Base-by-base conservation (phyloP, 2,329 filamentous ascomycete genomes). In the Colletotrichum magnum region DNA sequence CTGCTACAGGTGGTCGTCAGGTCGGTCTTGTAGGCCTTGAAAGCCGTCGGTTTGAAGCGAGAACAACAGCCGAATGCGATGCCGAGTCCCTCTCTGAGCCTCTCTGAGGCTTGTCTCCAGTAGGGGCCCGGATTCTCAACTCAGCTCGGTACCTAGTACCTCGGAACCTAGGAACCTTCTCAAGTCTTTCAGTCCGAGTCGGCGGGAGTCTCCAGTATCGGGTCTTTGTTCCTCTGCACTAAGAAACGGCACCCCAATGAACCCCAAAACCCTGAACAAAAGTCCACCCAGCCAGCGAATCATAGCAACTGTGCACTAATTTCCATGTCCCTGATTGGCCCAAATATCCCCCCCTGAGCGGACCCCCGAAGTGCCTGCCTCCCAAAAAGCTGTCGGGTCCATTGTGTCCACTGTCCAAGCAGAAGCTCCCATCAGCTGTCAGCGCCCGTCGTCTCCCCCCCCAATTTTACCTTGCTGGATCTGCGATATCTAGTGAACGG, bases 291-390 rank as follows among this genome's bases (percentile, higher is more conserved):
- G 18, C 47, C 41, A 7, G 57, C 68, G 53, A 70, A 70, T 70
- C 64, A 70, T 13, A 13, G 41, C n/a, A 48, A n/a, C 47, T 28
- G 51, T 59, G 48, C 69, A 70, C 62, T 66, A 71, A 71, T 71
- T 63, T 60, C 43, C 36, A 16, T 50, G 5, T 48, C 16, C 26
- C 21, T 56, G 13, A 70, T 71, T 71, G 57, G 69, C n/a, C 50
- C 6, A 28, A 54, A 24, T 12, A 3, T 6, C 6, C 4, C 39
- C 62, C 62, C 61, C 56, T 66, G 67, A 60, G 36, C 62, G 62
- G 67, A 69, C 56, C 56, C 57, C 56, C 62, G 56, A 56, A 45
- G 58, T 16, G 39, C 45, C 51, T n/a, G n/a, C 64, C 60, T 47
- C 48, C 54, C 28, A 32, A 32, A 39, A 69, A 66, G 61, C 56